Conservation (phyloP, 1,284 basidiomycete genomes). For the Stygiomarasmius scandens region DNA sequence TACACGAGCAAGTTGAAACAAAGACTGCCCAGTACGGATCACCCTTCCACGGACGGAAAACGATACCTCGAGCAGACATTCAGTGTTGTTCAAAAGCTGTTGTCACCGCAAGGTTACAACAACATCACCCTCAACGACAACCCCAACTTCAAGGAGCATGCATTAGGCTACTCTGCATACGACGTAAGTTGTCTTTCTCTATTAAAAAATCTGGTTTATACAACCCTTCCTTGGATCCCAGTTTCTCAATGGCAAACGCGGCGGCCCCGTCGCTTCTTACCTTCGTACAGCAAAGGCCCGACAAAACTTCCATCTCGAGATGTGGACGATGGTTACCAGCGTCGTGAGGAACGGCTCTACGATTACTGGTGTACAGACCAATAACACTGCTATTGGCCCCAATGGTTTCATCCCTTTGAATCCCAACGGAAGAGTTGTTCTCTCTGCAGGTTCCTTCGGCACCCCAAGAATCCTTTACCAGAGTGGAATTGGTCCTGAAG, state of each 20-base stretch:
- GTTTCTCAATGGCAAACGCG: slow-evolving; percentile 62
- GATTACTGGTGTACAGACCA: slow-evolving; percentile 63
- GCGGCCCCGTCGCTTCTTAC: slow-evolving; percentile 62
- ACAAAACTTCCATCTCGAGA: slow-evolving; percentile 53
- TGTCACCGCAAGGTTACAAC: slow-evolving; percentile 50
- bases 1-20: slow-evolving; percentile 52
- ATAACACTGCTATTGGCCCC: slow-evolving; percentile 56
- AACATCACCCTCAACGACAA: slow-evolving; percentile 58
- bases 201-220: background rate
- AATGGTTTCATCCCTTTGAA: slow-evolving; percentile 59
- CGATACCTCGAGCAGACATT: slow-evolving; percentile 58
- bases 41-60: slow-evolving; percentile 62
- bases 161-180: slow-evolving; percentile 59
- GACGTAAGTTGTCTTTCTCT: slow-evolving; percentile 40
- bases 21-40: slow-evolving; percentile 59
- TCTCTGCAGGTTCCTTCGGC: slow-evolving; percentile 59
- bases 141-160: slow-evolving; percentile 59
- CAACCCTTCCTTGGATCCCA: too few species aligned
- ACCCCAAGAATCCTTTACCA: slow-evolving; percentile 63
- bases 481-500: slow-evolving; percentile 63
- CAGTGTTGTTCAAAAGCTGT: slow-evolving; percentile 45
- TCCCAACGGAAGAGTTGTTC: slow-evolving; percentile 60
- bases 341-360: slow-evolving; percentile 60
- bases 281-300: slow-evolving; percentile 57
- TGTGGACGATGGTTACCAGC: slow-evolving; percentile 51